phyloP scores from a whole-genome alignment of 768 basidiomycete species.

The Russula griseocarnosa region DNA sequence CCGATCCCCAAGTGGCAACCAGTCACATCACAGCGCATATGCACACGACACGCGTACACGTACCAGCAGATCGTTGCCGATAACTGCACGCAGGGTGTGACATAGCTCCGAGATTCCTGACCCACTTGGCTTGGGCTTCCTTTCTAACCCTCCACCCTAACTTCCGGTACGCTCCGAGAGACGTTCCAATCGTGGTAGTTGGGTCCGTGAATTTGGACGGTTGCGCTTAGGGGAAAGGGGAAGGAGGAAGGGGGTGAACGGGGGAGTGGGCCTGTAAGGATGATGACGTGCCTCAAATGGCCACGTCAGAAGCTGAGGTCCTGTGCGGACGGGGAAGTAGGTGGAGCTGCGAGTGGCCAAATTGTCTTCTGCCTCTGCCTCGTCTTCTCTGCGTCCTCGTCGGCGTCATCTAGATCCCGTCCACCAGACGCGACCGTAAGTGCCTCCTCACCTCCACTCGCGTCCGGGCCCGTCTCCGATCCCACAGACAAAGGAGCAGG shows the following conservation, averaged over 20 bases:
- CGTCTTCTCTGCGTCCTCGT: constrained; percentile 12
- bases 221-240: not conserved
- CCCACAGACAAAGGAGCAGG: constrained; percentile 23
- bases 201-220: not conserved
- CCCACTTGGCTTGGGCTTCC: not conserved
- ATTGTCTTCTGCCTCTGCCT: constrained; percentile 12
- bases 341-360: constrained; percentile 18
- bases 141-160: constrained; percentile 9
- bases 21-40: constrained; percentile 10
- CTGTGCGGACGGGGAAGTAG: constrained; percentile 17
- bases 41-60: constrained; percentile 16
- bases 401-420: not conserved
- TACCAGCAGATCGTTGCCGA: constrained; percentile 24
- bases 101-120: constrained; percentile 14
- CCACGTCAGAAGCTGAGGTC: constrained; percentile 28
- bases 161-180: constrained; percentile 14
- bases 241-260: not conserved
- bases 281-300: constrained; percentile 20
- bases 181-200: constrained; percentile 20
- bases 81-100: constrained; percentile 20
- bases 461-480: constrained; percentile 8
- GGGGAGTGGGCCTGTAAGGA: not conserved
- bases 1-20: constrained; percentile 15
- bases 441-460: constrained; percentile 9
- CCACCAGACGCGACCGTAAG: not conserved